Base-by-base conservation (phyloP, 2,329 filamentous ascomycete genomes). In the Thelonectria rubi region DNA sequence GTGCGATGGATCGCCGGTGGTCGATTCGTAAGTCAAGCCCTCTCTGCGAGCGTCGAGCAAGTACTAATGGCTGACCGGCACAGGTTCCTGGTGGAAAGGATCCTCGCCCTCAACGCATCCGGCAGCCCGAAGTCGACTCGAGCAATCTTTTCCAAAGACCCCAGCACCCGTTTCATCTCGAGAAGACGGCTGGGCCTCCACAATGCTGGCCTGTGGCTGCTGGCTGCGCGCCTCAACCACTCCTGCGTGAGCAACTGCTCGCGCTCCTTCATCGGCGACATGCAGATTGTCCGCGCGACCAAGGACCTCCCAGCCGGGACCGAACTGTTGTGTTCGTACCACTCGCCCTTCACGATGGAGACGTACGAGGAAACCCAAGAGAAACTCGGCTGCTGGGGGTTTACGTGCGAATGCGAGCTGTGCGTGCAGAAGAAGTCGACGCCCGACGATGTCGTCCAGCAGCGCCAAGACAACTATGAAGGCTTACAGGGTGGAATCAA, bases 181-280 rank as follows among this genome's bases (percentile, higher is more conserved):
- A 37, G 37, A 39, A 39, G 30, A 24, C 2, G 66, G 67, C 46
- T 57, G 63, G 39, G 77, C 74, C 12, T 74, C 32, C 32, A 34
- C 5, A 34, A 24, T 24, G 4, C 6, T 12, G 84, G 84, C 1
- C 57, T 86, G 12, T 88, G 84, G 83, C 58, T 74, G 2, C 60
- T 75, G 1, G 80, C 82, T 3, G 83, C 84, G 0, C 75, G 77
- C 56, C 79, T 85, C 64, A 87, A 88, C 59, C 84, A 87, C 63
- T 78, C 77, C 11, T 88, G 85, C 68, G 17, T 77, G 5, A 69
- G 70, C 10, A 87, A 86, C 64, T 79, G 78, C 17, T 62, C 59
- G 0, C 81, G 81, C 15, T 71, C 78, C 1, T 86, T 85, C 67
- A 83, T 87, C 39, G 84, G 84, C 3, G 84, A 88, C 65, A 78